Conservation (phyloP, 306 rosid species). For the Coriaria nepalensis region DNA sequence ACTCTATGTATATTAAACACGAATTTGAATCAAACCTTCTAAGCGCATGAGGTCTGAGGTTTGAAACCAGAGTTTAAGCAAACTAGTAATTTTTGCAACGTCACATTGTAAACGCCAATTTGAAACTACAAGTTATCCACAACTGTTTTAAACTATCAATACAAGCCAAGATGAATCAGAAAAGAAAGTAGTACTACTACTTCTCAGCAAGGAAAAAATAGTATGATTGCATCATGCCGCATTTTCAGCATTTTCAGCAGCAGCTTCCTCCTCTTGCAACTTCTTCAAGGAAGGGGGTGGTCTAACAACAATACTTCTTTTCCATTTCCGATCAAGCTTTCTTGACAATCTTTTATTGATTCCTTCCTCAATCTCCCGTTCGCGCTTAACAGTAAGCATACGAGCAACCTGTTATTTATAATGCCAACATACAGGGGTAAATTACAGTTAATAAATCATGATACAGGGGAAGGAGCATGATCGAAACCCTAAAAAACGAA, state of each 20-base stretch:
- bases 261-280: slow-evolving; percentile 74
- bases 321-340: slow-evolving; percentile 78
- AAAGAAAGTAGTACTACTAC: too few relatives aligned
- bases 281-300: slow-evolving; percentile 66
- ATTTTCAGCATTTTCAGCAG: slow-evolving; percentile 45
- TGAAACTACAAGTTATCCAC: too few relatives aligned
- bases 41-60: too few relatives aligned
- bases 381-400: slow-evolving; percentile 81
- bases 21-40: too few relatives aligned
- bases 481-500: too few relatives aligned
- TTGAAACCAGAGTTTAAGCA: too few relatives aligned
- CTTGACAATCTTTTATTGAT: slow-evolving; percentile 73
- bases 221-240: slow-evolving; percentile 26
- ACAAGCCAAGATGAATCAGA: slow-evolving; percentile 1
- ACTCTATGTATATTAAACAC: too few relatives aligned
- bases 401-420: slow-evolving; percentile 52
- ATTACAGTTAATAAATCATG: neutral
- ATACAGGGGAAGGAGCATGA: too few relatives aligned
- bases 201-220: too few relatives aligned
- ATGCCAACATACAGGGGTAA: neutral
- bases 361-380: slow-evolving; percentile 87
- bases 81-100: too few relatives aligned
- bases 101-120: too few relatives aligned
- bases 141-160: too few relatives aligned
- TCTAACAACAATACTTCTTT: slow-evolving; percentile 63